Base-by-base conservation (phyloP, 2,329 filamentous ascomycete genomes). In the Chrysoporthe deuterocubensis region DNA sequence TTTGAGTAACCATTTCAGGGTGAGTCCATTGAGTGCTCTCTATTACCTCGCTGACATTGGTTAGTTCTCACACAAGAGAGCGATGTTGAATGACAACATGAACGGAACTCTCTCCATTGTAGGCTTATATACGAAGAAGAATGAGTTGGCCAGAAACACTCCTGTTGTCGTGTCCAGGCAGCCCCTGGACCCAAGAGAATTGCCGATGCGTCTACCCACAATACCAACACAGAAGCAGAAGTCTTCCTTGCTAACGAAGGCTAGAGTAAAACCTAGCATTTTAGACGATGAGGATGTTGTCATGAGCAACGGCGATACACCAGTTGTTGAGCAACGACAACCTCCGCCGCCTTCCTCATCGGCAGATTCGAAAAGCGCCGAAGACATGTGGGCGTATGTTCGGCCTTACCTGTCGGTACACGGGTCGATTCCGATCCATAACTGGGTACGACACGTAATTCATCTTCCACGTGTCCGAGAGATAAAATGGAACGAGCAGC, bases 61-160 rank as follows among this genome's bases (percentile, higher is more conserved):
- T 11, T 48, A 72, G 69, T 40, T 62, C 44, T 14, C 37, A 16
- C 76, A 77, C 61, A 69, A 71, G 6, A 64, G 67, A 14, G 44
- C 57, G 2, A 40, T 67, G 32, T 69, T 76, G 13, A 74, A 76
- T 40, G 76, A 77, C 62, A 76, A 77, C 18, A 64, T 73, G 59
- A 75, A 77, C 42, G 76, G 76, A 1, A 78, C 76, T 0, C 56
- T 77, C 4, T 73, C 74, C 14, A 40, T 68, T 2, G 62, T 74
- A 5, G 72, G 73, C 2, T 57, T 18, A 0, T 66, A 70, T 42
- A 43, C 54, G 26, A 68, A 21, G 32, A 67, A 34, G 18, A 58
- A 26, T 32, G 46, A n/a, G 14, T 8, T 14, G 32, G 67, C 13
- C 9, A 62, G 4, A 11, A 61, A 21, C 2, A 71, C 71, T 6